A percentile compares a stretch with the other conserved stretches of the same genome.
Conservation (phyloP, 805 yeast species). For the Blastobotrys attinorum region DNA sequence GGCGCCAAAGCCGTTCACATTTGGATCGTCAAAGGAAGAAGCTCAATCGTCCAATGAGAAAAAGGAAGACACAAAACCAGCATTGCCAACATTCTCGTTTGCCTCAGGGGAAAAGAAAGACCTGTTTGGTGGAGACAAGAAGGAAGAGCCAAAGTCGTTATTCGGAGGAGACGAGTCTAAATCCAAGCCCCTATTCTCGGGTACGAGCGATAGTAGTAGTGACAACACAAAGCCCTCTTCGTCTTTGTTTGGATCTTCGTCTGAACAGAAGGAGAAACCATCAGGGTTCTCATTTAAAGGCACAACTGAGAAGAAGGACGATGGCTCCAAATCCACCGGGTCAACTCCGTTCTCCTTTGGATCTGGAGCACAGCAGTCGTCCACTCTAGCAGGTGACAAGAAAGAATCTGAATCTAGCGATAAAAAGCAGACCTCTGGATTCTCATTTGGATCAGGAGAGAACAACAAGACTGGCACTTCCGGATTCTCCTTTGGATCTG, state of each 20-base stretch:
- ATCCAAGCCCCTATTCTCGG: conserved; percentile 12
- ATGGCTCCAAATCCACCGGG: not conserved
- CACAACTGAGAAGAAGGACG: not conserved
- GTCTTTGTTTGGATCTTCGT: not conserved
- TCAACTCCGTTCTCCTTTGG: not conserved
- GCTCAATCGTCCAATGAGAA: no score
- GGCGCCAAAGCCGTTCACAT: not conserved
- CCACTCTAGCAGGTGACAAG: not conserved
- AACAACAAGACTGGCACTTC: conserved; percentile 3
- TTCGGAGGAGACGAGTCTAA: conserved; percentile 1
- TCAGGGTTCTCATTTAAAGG: not conserved
- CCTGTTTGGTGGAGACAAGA: conserved; percentile 4
- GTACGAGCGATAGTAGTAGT: not conserved
- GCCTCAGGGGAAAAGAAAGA: not conserved
- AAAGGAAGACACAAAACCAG: not conserved
- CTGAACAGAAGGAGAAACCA: not conserved
- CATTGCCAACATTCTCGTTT: no score
- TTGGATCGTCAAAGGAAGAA: no score
- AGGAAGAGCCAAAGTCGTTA: conserved; percentile 6
- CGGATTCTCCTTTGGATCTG: conserved; percentile 9
- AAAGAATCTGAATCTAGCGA: no score
- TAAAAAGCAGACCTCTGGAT: not conserved
- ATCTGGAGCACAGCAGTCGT: not conserved
- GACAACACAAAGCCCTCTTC: conserved; percentile 1
- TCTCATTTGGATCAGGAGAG: not conserved